Evolutionary conservation across 495 filamentous ascomycete species (phyloP), one percentile per base, ranked within the genome.

Genomic region (Xylaria longipes): DNA sequence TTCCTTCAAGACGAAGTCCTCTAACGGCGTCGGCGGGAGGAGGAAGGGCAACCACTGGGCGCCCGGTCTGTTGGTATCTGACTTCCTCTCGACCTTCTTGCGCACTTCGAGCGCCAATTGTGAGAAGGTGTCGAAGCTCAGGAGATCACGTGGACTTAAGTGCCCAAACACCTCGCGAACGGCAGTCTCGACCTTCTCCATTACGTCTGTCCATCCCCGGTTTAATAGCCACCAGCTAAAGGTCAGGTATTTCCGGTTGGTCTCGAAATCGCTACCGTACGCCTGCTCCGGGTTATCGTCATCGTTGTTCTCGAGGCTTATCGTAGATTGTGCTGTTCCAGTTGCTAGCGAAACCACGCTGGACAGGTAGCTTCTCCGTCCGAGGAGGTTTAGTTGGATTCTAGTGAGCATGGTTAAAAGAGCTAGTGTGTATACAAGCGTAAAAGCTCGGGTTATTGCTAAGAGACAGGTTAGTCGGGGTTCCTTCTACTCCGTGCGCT

Each of bases 171-270:
- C 91, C 66, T 97, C 91, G 73, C 90, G 91, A 27, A 98, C 96
- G 1, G 93, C 92, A 2, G 80, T 78, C 74, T 92, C 90, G 48
- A 99, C 93, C 68, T 90, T 91, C 68, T 88, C 84, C 89, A 92
- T 91, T 68, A 98, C 82, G 57, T 91, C 86, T 70, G 90, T 90
- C 91, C 94, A 97, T 68, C 96, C 96, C 46, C 90, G 89, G 82
- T 98, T 94, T 52, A 99, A 86, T 29, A 99, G 84, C 96, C 96
- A 98, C 97, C 97, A 99, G 77, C 92, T 95, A 80, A 98, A 97
- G 64, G 94, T 94, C 45, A 99, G 87, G 78, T 98, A 99, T 73
- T 91, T 91, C 70, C 94, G 86, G 81, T 99, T 98, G 46, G 94
- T 96, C 74, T 97, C 94, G 73, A 96, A 96, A 80, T 98, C 96